These are phyloP conservation scores for Ottelia alismoides DNA, from an alignment of 106 monocot genomes.

Conservation along the genomic window DNA sequence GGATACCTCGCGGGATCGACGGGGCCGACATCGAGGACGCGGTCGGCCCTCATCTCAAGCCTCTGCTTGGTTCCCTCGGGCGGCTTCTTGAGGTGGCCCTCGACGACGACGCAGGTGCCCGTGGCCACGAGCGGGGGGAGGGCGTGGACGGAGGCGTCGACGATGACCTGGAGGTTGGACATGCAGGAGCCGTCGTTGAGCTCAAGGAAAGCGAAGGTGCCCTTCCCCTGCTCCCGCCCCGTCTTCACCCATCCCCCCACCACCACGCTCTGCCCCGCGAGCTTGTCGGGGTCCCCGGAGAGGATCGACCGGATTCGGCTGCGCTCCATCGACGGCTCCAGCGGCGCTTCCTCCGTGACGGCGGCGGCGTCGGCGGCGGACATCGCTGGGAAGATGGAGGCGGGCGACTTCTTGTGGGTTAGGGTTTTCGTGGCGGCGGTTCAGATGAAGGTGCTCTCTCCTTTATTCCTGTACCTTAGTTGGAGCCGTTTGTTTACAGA, in stretches of 20 bases:
- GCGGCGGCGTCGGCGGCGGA: too few species aligned
- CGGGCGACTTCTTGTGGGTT: too few species aligned
- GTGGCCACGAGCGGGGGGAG: constrained; percentile 56
- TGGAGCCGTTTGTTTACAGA: too few species aligned
- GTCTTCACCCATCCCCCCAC: constrained; percentile 99
- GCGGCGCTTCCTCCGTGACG: too few species aligned
- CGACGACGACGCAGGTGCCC: constrained; percentile 74
- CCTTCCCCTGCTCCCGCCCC: constrained; percentile 92
- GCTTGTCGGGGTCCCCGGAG: too few species aligned
- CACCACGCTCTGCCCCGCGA: too few species aligned
- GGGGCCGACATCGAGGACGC: constrained; percentile 57
- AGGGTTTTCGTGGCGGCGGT: too few species aligned
- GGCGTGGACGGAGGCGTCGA: constrained; percentile 41
- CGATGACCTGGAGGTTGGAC: constrained; percentile 85
- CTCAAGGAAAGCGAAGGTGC: constrained; percentile 87
- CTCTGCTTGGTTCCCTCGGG: constrained; percentile 80
- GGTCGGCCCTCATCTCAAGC: constrained; percentile 56
- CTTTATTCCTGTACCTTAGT: too few species aligned
- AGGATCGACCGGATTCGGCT: too few species aligned
- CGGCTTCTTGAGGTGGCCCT: constrained; percentile 81
- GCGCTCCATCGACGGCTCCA: too few species aligned
- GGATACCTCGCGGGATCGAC: constrained; percentile 65
- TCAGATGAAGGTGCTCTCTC: too few species aligned
- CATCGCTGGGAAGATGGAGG: too few species aligned
- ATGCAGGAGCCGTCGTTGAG: constrained; percentile 91